A percentile compares a stretch with the other conserved stretches of the same genome.
phyloP scores from a whole-genome alignment of 2,329 filamentous ascomycete species.

The Colletotrichum agaves region DNA sequence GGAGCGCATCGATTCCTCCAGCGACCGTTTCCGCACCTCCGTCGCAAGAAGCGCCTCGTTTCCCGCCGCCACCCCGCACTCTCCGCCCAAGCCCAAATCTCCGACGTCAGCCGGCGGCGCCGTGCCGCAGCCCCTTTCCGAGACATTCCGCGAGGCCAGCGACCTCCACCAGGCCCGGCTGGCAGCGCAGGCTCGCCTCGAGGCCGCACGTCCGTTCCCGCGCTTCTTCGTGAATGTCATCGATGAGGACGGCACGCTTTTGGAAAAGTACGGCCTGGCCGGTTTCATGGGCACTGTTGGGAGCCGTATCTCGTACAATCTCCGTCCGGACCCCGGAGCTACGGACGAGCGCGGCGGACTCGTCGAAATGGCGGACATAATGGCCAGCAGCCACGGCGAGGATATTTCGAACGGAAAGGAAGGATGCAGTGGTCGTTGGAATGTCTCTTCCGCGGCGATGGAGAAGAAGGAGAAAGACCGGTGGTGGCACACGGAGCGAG shows the following conservation, averaged over 20 bases:
- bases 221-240: conserved; percentile 69
- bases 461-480: conserved; percentile 61
- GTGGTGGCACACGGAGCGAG: conserved; percentile 63
- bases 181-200: conserved; percentile 73
- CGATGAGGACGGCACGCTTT: conserved; percentile 61
- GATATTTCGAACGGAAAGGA: conserved; percentile 47
- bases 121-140: conserved; percentile 42
- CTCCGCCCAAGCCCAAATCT: conserved; percentile 47
- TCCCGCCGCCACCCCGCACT: conserved; percentile 40
- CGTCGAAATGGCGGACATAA: conserved; percentile 61
- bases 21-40: conserved; percentile 56
- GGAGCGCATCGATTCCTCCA: conserved; percentile 62
- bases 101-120: conserved; percentile 48
- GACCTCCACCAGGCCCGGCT: conserved; percentile 65
- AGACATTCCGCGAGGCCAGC: conserved; percentile 48
- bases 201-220: conserved; percentile 64
- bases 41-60: conserved; percentile 24
- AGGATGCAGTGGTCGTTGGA: conserved; percentile 61
- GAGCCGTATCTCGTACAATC: conserved; percentile 68
- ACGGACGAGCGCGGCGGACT: conserved; percentile 67
- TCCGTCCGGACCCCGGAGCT: conserved; percentile 67
- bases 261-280: conserved; percentile 65
- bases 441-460: conserved; percentile 48
- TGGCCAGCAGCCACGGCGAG: conserved; percentile 58
- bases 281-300: conserved; percentile 70